Evolutionary conservation across 2,329 filamentous ascomycete genomes (phyloP).

Genomic region (Nothopassalora personata): DNA sequence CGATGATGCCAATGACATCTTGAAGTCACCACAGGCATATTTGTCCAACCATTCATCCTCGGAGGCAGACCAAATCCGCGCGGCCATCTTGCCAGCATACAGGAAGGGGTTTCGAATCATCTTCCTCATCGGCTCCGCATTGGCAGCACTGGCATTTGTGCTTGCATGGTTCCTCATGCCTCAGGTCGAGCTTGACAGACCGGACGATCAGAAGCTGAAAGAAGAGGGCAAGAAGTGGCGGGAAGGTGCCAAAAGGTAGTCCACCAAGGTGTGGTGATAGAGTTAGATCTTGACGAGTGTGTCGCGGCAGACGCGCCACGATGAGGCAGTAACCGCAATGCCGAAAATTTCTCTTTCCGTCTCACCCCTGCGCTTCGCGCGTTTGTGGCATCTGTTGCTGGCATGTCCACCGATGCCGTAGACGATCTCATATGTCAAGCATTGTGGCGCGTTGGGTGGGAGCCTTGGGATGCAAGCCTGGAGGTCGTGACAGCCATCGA

Average conservation of each 20-base stretch:
- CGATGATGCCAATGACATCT: slow-evolving; percentile 9
- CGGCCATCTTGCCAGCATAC: slow-evolving; percentile 29
- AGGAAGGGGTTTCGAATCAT: slow-evolving; percentile 37
- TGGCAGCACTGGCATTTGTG: slow-evolving; percentile 35
- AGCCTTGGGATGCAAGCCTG: too few relatives aligned
- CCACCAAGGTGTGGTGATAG: neutral
- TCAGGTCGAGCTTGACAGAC: slow-evolving; percentile 24
- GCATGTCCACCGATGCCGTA: too few relatives aligned
- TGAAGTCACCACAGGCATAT: slow-evolving; percentile 11
- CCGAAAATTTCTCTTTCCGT: too few relatives aligned
- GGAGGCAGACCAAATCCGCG: slow-evolving; percentile 28
- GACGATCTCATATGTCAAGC: too few relatives aligned
- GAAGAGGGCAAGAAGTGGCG: slow-evolving; percentile 14
- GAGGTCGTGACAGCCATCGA: too few relatives aligned
- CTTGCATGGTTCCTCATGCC: slow-evolving; percentile 36
- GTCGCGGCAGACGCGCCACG: neutral
- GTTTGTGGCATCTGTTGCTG: neutral
- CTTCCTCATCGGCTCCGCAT: slow-evolving; percentile 36
- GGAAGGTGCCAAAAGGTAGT: neutral
- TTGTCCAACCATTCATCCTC: slow-evolving; percentile 20
- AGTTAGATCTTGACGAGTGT: neutral
- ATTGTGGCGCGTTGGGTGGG: too few relatives aligned
- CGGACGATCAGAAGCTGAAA: slow-evolving; percentile 17
- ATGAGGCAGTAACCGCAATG: neutral
- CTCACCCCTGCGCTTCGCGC: neutral